Evolutionary conservation across 176 grass and related monocot species (phyloP), one percentile per base, ranked within the genome.

Genomic region (Oryza meridionalis): DNA sequence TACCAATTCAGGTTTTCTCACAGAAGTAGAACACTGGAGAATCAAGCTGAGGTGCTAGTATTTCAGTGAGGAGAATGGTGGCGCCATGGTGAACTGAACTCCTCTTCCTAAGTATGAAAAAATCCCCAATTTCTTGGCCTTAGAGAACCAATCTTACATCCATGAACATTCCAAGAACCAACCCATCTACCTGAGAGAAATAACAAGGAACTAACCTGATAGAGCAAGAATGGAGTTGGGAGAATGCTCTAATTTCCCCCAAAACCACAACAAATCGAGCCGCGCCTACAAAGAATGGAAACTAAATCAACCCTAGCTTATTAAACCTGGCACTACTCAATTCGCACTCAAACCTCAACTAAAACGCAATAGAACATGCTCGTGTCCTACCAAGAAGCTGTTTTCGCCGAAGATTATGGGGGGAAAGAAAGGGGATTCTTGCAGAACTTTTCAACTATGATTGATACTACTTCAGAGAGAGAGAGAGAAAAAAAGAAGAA

Each of bases 41-140:
- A 74, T 84, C 29, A 75, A 83, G 29, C 40, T 63, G 17, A 24
- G 35, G 61, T 55, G 46, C 58, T 31, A 43, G 42, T 43, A 7
- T 53, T 32, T 55, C 38, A 11, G 43, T 12, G 69, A 66, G n/a
- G 11, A 22, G 13, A 50, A 24, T 49, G 6, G 19, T 15, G 45
- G 15, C 25, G 31, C 26, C 46, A 61, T 38, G 74, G 32, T 59
- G 69, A 42, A 86, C 64, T 65, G 24, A 69, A 44, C 12, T 46
- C 70, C 7, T 9, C 46, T 11, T 47, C 25, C 13, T 86, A 42
- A 12, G 8, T 3, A 21, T 17, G 17, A 46, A 81, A 75, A 81
- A 75, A 22, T 72, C 77, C 77, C 70, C 62, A 47, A 87, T 69
- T 76, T 81, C 19, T 45, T 69, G 62, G 55, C 42, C 70, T 31